Evolutionary conservation across 1,139 yeast genomes (phyloP).

Genomic region (Blastobotrys buckinghamii): DNA sequence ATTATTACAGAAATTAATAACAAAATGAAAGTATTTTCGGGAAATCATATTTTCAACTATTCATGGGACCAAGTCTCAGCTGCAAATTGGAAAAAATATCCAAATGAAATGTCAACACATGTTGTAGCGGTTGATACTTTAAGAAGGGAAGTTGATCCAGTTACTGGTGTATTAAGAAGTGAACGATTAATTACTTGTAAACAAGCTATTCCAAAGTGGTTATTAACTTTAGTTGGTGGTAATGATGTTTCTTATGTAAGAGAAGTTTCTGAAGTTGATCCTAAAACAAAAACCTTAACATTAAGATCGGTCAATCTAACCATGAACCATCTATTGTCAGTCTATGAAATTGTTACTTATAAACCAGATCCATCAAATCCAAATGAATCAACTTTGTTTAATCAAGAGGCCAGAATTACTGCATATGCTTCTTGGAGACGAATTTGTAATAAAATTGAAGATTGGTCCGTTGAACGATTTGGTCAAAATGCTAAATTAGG

Average conservation of each 20-base stretch:
- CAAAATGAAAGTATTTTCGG: constrained; percentile 70
- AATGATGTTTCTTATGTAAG: constrained; percentile 72
- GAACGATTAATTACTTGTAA: constrained; percentile 87
- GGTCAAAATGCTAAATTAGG: constrained; percentile 83
- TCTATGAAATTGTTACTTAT: constrained; percentile 79
- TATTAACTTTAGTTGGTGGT: constrained; percentile 68
- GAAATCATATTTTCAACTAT: constrained; percentile 64
- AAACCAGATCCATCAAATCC: constrained; percentile 57
- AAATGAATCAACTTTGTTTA: constrained; percentile 50
- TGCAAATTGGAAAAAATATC: constrained; percentile 96
- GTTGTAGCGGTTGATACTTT: constrained; percentile 93
- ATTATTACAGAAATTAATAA: too few species aligned
- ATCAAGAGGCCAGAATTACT: constrained; percentile 81
- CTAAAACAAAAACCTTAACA: constrained; percentile 54
- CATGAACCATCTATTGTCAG: constrained; percentile 67
- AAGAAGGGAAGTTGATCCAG: constrained; percentile 57
- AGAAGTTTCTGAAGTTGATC: constrained; percentile 83
- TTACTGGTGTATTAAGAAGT: constrained; percentile 56
- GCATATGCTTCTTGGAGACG: constrained; percentile 70
- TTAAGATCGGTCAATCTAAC: constrained; percentile 87
- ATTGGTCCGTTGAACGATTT: constrained; percentile 86
- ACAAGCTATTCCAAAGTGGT: constrained; percentile 84
- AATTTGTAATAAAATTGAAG: constrained; percentile 78
- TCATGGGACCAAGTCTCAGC: constrained; percentile 95
- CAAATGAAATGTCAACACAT: constrained; percentile 85